A percentile compares a stretch with the other conserved stretches of the same genome.
phyloP scores from a whole-genome alignment of 257 asterid species.

The Verbascum thapsus region DNA sequence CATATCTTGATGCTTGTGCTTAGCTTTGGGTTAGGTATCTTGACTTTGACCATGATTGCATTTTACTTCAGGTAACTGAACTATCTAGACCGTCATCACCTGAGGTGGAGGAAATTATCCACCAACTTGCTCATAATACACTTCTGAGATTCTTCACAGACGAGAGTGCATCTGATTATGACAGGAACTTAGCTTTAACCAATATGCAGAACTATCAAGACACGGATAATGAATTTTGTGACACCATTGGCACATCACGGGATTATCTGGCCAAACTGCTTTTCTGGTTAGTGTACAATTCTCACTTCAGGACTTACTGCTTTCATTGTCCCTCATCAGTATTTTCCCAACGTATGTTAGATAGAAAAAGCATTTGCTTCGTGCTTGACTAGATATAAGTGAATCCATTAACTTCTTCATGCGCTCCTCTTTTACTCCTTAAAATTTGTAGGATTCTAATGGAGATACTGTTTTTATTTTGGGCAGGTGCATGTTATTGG shows the following conservation, averaged over 20 bases:
- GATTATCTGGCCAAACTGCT: conserved; percentile 95
- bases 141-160: conserved; percentile 64
- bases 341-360: conserved; percentile 1
- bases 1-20: neutral
- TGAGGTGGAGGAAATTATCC: conserved; percentile 92
- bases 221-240: conserved; percentile 34
- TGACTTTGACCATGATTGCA: conserved; percentile 8
- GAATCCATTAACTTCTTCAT: too few species aligned
- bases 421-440: too few species aligned
- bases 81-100: conserved; percentile 83
- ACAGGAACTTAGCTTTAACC: conserved; percentile 39
- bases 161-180: conserved; percentile 38
- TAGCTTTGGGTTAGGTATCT: conserved; percentile 2
- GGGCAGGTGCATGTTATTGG: conserved; percentile 98
- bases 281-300: conserved; percentile 67
- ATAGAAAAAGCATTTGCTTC: neutral
- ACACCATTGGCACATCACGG: conserved; percentile 65
- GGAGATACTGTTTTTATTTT: conserved; percentile 10
- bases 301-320: conserved; percentile 5
- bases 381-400: neutral
- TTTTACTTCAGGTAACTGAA: conserved; percentile 67
- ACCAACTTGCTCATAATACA: conserved; percentile 77
- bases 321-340: conserved; percentile 12
- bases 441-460: conserved; percentile 22
- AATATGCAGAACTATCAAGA: conserved; percentile 40